Base-by-base conservation (phyloP, 2,329 filamentous ascomycete species). In the Emydomyces testavorans region DNA sequence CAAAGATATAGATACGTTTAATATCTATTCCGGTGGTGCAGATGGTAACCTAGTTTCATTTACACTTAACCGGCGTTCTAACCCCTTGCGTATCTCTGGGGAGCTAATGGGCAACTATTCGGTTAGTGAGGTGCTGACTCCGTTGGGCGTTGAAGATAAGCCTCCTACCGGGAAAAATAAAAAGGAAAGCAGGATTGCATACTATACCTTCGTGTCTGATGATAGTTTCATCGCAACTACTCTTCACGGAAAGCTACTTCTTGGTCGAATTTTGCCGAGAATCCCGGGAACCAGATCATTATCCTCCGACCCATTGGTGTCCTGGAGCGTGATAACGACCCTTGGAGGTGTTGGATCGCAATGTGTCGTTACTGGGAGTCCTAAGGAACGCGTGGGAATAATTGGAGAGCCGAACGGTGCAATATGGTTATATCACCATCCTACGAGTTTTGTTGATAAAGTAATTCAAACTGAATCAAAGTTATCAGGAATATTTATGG, bases 21-120 rank as follows among this genome's bases (percentile, higher is more conserved):
- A 44, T 4, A 54, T 87, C 16, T 80, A 77, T 3, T 88, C 85
- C 1, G 92, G 92, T 10, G 92, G 86, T n/a, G 83, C 85, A 8
- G 92, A 98, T 65, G 83, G 88, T 13, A 73, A 74, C 26, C 68
- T 83, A 32, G 63, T 65, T 37, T 59, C 55, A 13, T 51, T 56
- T 15, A 44, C 40, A 6, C 36, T 53, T 35, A 51, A 55, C 6
- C 53, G 46, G 23, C 51, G 46, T 5, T 54, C 53, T 11, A 5
- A 23, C 28, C n/a, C 35, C 11, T 24, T 47, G 10, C 45, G 28
- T 38, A 49, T 37, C 26, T 37, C n/a, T 15, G 46, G 37, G 2
- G 46, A 43, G 23, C 1, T 29, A n/a, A 15, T 21, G 13, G 31
- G 20, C 7, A 21, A 21, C 21, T 53, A 50, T 48, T 48, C 51